These are phyloP conservation scores for Suhomyces kunorum DNA, from an alignment of 1,139 yeast genomes.

Conservation along the genomic window DNA sequence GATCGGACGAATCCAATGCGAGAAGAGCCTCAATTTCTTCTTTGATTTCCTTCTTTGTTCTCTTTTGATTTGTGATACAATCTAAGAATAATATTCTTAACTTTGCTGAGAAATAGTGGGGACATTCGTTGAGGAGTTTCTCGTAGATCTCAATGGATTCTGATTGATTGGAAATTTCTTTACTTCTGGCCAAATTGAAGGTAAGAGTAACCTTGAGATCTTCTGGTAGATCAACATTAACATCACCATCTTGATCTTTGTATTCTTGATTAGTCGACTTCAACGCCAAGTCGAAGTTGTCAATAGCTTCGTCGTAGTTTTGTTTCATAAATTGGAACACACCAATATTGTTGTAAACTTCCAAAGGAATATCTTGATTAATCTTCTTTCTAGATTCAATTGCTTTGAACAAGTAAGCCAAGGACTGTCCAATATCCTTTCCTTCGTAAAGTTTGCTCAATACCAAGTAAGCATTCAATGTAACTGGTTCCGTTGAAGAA, in stretches of 20 bases:
- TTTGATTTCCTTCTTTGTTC: slow-evolving; percentile 47
- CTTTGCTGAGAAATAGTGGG: slow-evolving; percentile 75
- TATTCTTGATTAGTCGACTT: slow-evolving; percentile 24
- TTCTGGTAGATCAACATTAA: slow-evolving; percentile 26
- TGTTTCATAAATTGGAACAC: slow-evolving; percentile 75
- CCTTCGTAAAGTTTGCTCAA: slow-evolving; percentile 70
- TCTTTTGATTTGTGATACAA: slow-evolving; percentile 31
- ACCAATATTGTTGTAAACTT: slow-evolving; percentile 80
- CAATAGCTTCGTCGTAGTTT: slow-evolving; percentile 46
- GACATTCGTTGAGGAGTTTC: slow-evolving; percentile 56
- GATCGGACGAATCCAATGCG: slow-evolving; percentile 54
- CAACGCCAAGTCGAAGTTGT: slow-evolving; percentile 53
- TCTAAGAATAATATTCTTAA: slow-evolving; percentile 66
- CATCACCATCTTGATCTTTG: slow-evolving; percentile 29
- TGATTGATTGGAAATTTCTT: slow-evolving; percentile 48
- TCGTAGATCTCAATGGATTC: slow-evolving; percentile 57
- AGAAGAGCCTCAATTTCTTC: slow-evolving; percentile 58
- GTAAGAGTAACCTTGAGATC: slow-evolving; percentile 50
- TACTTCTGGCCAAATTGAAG: slow-evolving; percentile 65
- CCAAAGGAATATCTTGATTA: slow-evolving; percentile 57
- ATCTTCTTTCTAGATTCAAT: slow-evolving; percentile 51
- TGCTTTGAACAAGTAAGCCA: slow-evolving; percentile 58
- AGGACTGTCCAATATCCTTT: slow-evolving; percentile 57
- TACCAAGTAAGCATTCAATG: slow-evolving; percentile 66
- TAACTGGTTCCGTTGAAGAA: slow-evolving; percentile 59